These are phyloP conservation scores for Lathyrus oleraceus DNA, from an alignment of 306 rosid genomes.

Conservation along the genomic window DNA sequence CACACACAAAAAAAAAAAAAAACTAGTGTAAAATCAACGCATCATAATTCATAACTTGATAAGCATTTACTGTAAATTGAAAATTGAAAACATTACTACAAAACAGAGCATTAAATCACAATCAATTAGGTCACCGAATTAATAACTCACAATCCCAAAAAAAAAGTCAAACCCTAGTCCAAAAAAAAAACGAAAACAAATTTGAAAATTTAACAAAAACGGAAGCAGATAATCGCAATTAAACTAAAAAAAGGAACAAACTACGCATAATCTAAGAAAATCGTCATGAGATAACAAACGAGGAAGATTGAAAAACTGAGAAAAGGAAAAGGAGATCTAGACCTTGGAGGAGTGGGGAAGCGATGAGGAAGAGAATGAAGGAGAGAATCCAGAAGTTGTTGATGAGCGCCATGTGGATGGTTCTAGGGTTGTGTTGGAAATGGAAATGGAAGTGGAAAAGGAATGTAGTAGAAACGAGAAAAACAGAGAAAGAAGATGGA, in stretches of 20 bases:
- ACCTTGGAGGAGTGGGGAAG: not conserved
- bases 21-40: not conserved
- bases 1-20: not conserved
- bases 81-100: not conserved
- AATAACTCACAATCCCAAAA: not conserved
- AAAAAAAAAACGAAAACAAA: not conserved
- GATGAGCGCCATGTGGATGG: not conserved
- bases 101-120: not conserved
- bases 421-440: not conserved
- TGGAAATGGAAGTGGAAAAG: not conserved
- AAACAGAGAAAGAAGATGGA: not conserved
- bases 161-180: not conserved
- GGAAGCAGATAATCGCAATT: not conserved
- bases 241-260: not conserved
- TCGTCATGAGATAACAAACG: not conserved
- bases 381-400: not conserved
- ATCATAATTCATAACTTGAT: not conserved
- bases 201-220: not conserved
- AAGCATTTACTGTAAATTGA: not conserved
- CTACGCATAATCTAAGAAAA: not conserved
- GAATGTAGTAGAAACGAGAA: not conserved
- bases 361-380: constrained; percentile 9
- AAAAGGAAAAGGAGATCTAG: not conserved
- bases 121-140: not conserved
- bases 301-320: not conserved